Evolutionary conservation across 768 basidiomycete genomes (phyloP), one percentile per base, ranked within the genome.

Genomic region (Leccinum sublutescens): DNA sequence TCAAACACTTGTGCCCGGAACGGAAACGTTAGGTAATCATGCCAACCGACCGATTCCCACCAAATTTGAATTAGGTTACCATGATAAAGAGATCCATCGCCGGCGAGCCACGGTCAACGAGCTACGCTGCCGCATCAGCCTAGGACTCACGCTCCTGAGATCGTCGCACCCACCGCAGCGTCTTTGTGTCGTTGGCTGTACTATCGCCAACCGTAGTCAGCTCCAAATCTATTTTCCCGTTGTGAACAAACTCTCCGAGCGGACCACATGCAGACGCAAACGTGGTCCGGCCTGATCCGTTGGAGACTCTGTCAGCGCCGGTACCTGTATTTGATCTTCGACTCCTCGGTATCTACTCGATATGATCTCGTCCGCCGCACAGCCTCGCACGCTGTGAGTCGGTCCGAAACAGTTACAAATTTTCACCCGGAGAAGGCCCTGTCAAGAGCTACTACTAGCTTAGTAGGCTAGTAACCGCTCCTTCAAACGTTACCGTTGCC

Each of bases 1-100:
- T 47, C 15, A 34, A 43, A 53, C 59, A 43, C 21, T 65, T 70
- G 60, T 71, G 7, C 51, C 62, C 14, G 6, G 48, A 65, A 58
- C 27, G 56, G 63, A 48, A 45, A 25, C 4, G 4, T 64, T 66
- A 68, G 53, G 48, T 68, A 60, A 66, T 17, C 43, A 9, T 8
- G 29, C 14, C 5, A n/a, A 11, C 56, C 52, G 40, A 64, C 56
- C 52, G 40, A 64, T 53, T 29, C 5, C 3, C 25, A n/a, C 56
- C 52, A 9, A 34, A 54, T 54, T 54, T 15, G 51, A 34, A 17
- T 52, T 23, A 47, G 10, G 40, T 43, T n/a, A n/a, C 40, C 40
- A 43, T 43, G 40, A 38, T 38, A 38, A 17, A 38, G 31, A 31
- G 38, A 40, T 12, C 38, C 38, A 38, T 38, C 23, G 23, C 23